Base-by-base conservation (phyloP, 139 green algal genomes). In the Coelastrella sp. region DNA sequence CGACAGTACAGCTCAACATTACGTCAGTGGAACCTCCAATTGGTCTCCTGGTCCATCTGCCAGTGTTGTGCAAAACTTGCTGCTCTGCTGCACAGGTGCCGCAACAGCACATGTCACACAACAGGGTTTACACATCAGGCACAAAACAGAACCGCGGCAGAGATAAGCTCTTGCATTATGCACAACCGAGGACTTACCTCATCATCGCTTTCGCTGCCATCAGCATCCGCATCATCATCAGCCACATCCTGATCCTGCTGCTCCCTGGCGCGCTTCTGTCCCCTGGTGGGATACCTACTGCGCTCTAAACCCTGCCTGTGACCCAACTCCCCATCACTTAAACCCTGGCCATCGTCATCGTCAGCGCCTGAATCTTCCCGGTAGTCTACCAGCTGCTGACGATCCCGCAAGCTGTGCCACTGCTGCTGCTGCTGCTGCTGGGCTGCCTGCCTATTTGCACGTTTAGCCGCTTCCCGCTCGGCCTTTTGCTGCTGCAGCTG, bases 221-320 rank as follows among this genome's bases (percentile, higher is more conserved):
- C 78, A 60, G 86, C 88, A 61, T 85, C 80, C 7, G 92, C 92
- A 8, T 91, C 79, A 23, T 88, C 89, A 56, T 90, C 83, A 57
- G 90, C 90, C 19, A 65, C 81, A 86, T 59, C 81, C 59, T 86
- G 22, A 83, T 59, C 61, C 22, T 77, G 10, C 64, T 59, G 80
- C 58, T 73, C 20, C 59, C 71, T 23, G n/a, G 10, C 19, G 57
- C 66, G 20, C 22, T 86, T n/a, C 80, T 74, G 80, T 59, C 78
- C 5, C 56, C 17, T 22, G 4, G n/a, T 58, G 47, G 47, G 57
- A 19, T 73, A n/a, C 57, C 80, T 75, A 61, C 80, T 86, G 80
- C 80, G 57, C n/a, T n/a, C n/a, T n/a, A n/a, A n/a, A n/a, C n/a
- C n/a, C n/a, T n/a, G n/a, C n/a, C n/a, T n/a, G n/a, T n/a, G n/a